Evolutionary conservation across 441 rosid genomes (phyloP).

Genomic region (Syzygium syzygioides): DNA sequence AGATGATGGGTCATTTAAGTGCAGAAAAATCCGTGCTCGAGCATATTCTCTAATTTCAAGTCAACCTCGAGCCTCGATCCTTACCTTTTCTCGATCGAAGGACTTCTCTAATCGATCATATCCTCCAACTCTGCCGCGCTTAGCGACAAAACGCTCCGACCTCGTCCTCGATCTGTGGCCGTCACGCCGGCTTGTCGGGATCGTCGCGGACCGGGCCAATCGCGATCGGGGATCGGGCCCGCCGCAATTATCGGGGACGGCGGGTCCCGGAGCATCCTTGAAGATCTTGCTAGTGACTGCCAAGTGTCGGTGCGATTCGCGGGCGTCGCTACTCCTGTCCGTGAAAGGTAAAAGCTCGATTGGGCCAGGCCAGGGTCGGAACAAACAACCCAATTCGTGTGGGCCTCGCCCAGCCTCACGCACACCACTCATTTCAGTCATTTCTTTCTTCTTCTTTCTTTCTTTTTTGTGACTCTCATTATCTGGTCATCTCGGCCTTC

Average conservation of each 20-base stretch:
- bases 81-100: neutral
- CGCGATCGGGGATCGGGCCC: neutral
- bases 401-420: neutral
- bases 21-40: neutral
- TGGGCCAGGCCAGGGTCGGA: neutral
- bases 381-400: neutral
- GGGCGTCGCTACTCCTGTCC: neutral
- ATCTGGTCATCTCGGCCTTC: neutral
- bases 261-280: neutral
- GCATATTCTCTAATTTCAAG: neutral
- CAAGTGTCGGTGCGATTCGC: neutral
- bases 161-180: neutral
- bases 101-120: neutral
- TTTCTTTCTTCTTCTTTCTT: no score
- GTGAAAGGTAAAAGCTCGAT: neutral
- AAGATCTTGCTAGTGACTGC: neutral
- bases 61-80: neutral
- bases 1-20: neutral
- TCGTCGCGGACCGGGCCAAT: neutral
- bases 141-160: neutral
- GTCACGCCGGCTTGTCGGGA: no score
- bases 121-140: fast-evolving
- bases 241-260: neutral
- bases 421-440: neutral
- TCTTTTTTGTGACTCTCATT: neutral